A percentile compares a stretch with the other conserved stretches of the same genome.
Evolutionary conservation across 1,139 yeast genomes (phyloP).

Genomic region (Lodderomyces metapsilosis): DNA sequence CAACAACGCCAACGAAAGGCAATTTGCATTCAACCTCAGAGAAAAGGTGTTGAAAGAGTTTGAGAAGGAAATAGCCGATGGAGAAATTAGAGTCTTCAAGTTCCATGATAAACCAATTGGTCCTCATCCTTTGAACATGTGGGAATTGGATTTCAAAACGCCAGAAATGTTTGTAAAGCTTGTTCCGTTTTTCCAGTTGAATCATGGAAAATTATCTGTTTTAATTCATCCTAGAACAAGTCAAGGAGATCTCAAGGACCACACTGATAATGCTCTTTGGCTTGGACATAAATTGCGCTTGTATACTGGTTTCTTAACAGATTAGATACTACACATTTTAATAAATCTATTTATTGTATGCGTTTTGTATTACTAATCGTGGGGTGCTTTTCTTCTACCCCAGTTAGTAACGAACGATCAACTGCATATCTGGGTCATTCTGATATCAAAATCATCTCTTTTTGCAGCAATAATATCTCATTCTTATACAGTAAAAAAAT

Average conservation of each 20-base stretch:
- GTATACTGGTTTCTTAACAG: slow-evolving; percentile 14
- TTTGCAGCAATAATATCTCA: background rate
- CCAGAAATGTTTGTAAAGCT: slow-evolving; percentile 28
- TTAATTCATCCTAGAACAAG: slow-evolving; percentile 53
- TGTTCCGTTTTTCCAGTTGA: slow-evolving; percentile 44
- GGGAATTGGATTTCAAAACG: slow-evolving; percentile 39
- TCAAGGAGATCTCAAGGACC: slow-evolving; percentile 43
- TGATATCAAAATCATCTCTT: too few species aligned
- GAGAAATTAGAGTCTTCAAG: slow-evolving; percentile 43
- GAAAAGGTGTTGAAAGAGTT: slow-evolving; percentile 44
- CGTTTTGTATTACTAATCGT: too few species aligned
- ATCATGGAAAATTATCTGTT: slow-evolving; percentile 52
- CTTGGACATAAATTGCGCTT: slow-evolving; percentile 39
- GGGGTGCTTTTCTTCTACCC: too few species aligned
- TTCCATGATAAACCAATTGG: slow-evolving; percentile 55
- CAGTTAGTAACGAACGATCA: too few species aligned
- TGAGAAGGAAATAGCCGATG: slow-evolving; percentile 41
- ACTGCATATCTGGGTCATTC: too few species aligned
- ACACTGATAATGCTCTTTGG: slow-evolving; percentile 55
- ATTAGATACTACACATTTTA: too few species aligned
- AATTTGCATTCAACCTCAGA: slow-evolving; percentile 39
- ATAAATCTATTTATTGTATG: too few species aligned
- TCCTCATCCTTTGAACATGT: slow-evolving; percentile 53
- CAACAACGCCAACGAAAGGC: slow-evolving; percentile 30
- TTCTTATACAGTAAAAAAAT: background rate